phyloP scores from a whole-genome alignment of 2,329 filamentous ascomycete species.

The Epichloe sp. region DNA sequence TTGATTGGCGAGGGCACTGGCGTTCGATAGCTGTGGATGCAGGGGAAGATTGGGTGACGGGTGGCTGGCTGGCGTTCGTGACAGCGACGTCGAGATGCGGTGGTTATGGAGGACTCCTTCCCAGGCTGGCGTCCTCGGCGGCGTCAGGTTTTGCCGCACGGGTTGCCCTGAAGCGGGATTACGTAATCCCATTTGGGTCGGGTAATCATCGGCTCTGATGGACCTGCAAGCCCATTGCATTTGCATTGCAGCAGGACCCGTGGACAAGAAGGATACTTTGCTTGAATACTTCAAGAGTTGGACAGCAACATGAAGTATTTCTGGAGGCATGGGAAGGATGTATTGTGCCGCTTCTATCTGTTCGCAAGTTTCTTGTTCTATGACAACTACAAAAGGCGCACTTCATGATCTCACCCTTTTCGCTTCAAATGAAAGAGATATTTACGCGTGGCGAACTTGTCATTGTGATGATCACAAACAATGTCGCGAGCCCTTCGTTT shows the following conservation, averaged over 20 bases:
- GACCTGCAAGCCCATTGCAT: neutral
- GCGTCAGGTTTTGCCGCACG: slow-evolving; percentile 29
- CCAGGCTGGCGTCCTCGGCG: slow-evolving; percentile 25
- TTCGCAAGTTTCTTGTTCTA: no score
- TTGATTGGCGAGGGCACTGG: neutral
- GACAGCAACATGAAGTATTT: no score
- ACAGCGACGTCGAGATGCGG: slow-evolving; percentile 14
- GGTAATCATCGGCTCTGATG: slow-evolving; percentile 1
- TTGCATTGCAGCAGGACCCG: neutral
- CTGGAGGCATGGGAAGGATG: no score
- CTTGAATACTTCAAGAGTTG: no score
- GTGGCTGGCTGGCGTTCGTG: slow-evolving; percentile 9
- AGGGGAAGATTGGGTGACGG: slow-evolving; percentile 14
- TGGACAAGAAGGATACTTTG: no score
- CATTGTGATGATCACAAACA: no score
- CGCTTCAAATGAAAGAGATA: no score
- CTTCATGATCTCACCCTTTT: no score
- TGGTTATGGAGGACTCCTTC: slow-evolving; percentile 25
- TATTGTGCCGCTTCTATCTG: no score
- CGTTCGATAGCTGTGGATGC: slow-evolving; percentile 8
- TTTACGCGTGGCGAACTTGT: no score
- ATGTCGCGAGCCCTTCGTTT: no score
- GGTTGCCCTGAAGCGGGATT: neutral
- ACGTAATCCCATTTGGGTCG: slow-evolving; percentile 2
- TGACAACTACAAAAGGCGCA: no score